These are phyloP conservation scores for Hypomontagnella monticulosa DNA, from an alignment of 495 filamentous ascomycete genomes.

Conservation along the genomic window DNA sequence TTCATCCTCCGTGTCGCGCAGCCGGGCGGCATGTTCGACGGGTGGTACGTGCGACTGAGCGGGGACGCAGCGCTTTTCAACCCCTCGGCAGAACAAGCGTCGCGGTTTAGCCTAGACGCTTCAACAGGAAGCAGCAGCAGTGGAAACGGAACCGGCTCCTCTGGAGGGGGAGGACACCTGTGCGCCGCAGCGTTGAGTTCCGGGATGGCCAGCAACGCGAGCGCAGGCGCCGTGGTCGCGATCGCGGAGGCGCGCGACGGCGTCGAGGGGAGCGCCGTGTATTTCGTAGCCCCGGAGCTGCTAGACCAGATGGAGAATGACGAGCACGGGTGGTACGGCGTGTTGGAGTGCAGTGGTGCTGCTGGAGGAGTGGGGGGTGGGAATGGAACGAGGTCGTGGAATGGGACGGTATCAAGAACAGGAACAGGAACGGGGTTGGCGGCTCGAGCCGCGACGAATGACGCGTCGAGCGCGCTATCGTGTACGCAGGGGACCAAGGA, in stretches of 20 bases:
- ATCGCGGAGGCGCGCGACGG: constrained; percentile 12
- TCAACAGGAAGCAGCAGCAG: constrained; percentile 8
- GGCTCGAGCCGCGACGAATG: neutral
- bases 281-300: constrained; percentile 16
- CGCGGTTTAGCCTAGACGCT: constrained; percentile 42
- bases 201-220: neutral
- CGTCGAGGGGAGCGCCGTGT: constrained; percentile 14
- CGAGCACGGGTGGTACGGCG: constrained; percentile 17
- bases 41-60: constrained; percentile 42
- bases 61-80: constrained; percentile 42
- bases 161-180: constrained; percentile 13
- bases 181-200: constrained; percentile 10
- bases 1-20: constrained; percentile 43
- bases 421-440: neutral
- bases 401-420: too few species aligned
- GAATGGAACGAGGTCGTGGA: too few species aligned
- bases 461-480: neutral
- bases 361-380: neutral
- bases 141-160: too few species aligned
- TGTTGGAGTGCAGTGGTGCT: constrained; percentile 6
- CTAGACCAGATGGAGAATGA: constrained; percentile 13
- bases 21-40: constrained; percentile 42
- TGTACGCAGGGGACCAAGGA: constrained; percentile 19
- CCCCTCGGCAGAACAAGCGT: constrained; percentile 3
- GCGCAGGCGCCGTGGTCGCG: constrained; percentile 3